Evolutionary conservation across 108 stramenopile genomes (phyloP).

Genomic region (Nitzschia sp.): DNA sequence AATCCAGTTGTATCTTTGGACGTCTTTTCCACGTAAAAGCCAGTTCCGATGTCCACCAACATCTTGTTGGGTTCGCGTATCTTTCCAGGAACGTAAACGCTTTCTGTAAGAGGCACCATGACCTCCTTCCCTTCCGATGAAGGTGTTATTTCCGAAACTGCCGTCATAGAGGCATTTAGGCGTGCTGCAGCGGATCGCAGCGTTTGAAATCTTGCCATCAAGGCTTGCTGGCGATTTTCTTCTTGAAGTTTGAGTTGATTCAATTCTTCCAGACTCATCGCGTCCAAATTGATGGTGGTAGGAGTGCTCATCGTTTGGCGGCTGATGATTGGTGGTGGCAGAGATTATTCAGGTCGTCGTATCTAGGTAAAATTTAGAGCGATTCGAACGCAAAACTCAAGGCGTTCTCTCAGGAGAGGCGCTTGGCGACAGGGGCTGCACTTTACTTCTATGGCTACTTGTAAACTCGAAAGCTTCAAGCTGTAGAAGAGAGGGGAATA

Average conservation of each 20-base stretch:
- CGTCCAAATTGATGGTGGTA: slow-evolving; percentile 65
- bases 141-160: slow-evolving; percentile 52
- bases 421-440: too few relatives aligned
- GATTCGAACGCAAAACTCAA: too few relatives aligned
- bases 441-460: too few relatives aligned
- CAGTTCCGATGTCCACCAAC: slow-evolving; percentile 87
- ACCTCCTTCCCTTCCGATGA: slow-evolving; percentile 63
- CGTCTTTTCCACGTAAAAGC: slow-evolving; percentile 81
- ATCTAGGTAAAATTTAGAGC: too few relatives aligned
- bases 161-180: slow-evolving; percentile 54
- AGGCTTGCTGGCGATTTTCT: slow-evolving; percentile 68
- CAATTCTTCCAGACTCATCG: slow-evolving; percentile 83
- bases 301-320: too few relatives aligned
- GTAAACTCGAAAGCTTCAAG: too few relatives aligned
- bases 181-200: slow-evolving; percentile 80
- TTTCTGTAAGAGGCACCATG: slow-evolving; percentile 88
- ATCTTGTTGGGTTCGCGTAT: slow-evolving; percentile 73
- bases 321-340: background rate
- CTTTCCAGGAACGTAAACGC: slow-evolving; percentile 84
- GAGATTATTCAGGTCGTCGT: too few relatives aligned
- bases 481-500: too few relatives aligned
- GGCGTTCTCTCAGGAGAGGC: too few relatives aligned
- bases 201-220: slow-evolving; percentile 68
- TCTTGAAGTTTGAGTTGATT: slow-evolving; percentile 76
- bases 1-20: slow-evolving; percentile 64